phyloP scores from a whole-genome alignment of 2,329 filamentous ascomycete genomes.

The Aspergillus chevalieri region DNA sequence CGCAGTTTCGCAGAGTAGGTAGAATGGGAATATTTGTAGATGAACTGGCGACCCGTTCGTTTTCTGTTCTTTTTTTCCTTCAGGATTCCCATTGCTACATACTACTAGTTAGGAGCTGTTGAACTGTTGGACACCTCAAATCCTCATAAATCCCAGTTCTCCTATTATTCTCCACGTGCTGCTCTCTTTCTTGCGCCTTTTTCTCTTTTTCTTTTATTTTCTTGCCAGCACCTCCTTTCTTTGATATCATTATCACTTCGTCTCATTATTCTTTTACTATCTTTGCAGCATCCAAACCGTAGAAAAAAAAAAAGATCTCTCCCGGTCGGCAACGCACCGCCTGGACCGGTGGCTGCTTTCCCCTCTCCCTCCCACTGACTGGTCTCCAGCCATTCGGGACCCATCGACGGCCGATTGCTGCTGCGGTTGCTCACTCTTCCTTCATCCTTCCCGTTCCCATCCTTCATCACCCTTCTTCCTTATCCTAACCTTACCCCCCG shows the following conservation, averaged over 20 bases:
- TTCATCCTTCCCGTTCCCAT: slow-evolving; percentile 1
- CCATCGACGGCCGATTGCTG: too few species aligned
- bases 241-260: not conserved
- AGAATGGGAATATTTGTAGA: not conserved
- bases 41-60: too few species aligned
- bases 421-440: not conserved
- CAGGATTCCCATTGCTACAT: too few species aligned
- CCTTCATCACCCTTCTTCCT: slow-evolving; percentile 2
- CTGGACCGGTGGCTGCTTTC: not conserved
- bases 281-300: not conserved
- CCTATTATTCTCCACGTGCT: not conserved
- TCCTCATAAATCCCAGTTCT: not conserved
- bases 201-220: not conserved
- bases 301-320: too few species aligned
- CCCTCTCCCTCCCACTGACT: too few species aligned
- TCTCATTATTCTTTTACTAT: not conserved
- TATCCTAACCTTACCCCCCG: slow-evolving; percentile 17
- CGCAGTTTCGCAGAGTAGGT: slow-evolving; percentile 4
- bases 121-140: not conserved
- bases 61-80: too few species aligned
- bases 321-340: not conserved
- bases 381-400: not conserved
- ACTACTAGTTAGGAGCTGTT: too few species aligned
- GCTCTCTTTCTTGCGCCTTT: not conserved
- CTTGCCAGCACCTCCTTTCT: not conserved